Evolutionary conservation across 352 stramenopile genomes (phyloP).

Genomic region (Phytophthora sojae): DNA sequence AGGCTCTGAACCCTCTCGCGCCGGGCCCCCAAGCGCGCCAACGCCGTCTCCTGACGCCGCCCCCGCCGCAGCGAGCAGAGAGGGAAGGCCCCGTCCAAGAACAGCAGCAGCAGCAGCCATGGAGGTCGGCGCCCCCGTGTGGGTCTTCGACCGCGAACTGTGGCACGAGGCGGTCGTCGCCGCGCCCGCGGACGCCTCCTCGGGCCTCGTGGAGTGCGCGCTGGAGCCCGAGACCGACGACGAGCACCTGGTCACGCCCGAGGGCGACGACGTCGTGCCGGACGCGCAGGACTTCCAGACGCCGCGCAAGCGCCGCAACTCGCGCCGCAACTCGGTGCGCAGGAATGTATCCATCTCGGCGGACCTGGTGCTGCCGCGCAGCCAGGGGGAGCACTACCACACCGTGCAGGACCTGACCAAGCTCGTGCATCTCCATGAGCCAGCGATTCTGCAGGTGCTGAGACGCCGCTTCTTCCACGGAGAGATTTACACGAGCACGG

Average conservation of each 20-base stretch:
- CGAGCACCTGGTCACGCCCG: conserved; percentile 40
- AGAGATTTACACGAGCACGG: conserved; percentile 91
- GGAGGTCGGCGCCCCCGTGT: conserved; percentile 79
- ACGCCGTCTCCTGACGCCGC: conserved; percentile 18
- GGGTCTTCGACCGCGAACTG: conserved; percentile 74
- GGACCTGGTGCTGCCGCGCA: conserved; percentile 64
- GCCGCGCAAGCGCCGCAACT: conserved; percentile 55
- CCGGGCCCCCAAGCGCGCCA: conserved; percentile 18
- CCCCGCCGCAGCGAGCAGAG: neutral
- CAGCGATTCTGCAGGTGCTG: conserved; percentile 91
- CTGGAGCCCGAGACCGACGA: conserved; percentile 56
- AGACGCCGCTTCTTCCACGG: conserved; percentile 82
- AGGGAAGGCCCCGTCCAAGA: neutral
- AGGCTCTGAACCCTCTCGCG: conserved; percentile 25
- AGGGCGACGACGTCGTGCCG: conserved; percentile 30
- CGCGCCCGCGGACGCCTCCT: conserved; percentile 43
- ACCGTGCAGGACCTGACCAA: conserved; percentile 90
- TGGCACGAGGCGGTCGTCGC: conserved; percentile 81
- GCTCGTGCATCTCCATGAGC: conserved; percentile 91
- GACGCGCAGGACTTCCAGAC: conserved; percentile 52
- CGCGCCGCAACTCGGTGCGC: conserved; percentile 53
- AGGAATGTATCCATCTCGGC: conserved; percentile 43
- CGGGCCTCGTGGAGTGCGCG: conserved; percentile 58
- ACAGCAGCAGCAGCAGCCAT: conserved; percentile 38
- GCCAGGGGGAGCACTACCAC: conserved; percentile 69